These are phyloP conservation scores for Daldinia bambusicola DNA, from an alignment of 495 filamentous ascomycete genomes.

Conservation along the genomic window DNA sequence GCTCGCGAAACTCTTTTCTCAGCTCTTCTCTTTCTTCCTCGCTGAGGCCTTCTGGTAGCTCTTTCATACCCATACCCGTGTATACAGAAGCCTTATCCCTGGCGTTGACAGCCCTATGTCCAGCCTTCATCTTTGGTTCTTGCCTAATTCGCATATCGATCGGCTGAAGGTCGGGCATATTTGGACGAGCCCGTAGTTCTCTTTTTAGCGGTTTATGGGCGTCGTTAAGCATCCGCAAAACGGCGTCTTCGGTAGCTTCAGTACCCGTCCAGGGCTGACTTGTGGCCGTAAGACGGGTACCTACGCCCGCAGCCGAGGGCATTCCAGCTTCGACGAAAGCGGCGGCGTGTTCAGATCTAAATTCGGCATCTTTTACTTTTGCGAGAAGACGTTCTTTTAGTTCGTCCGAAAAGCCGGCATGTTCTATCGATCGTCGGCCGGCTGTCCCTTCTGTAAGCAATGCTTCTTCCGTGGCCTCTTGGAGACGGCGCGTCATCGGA, in stretches of 20 bases:
- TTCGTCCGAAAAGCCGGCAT: conserved; percentile 89
- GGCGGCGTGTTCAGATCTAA: conserved; percentile 73
- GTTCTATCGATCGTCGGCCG: conserved; percentile 77
- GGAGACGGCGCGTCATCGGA: conserved; percentile 78
- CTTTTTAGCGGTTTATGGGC: conserved; percentile 75
- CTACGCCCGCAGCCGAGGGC: conserved; percentile 72
- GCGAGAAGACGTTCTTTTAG: conserved; percentile 79
- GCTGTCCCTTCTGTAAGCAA: conserved; percentile 76
- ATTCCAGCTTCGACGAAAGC: conserved; percentile 75
- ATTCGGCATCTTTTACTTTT: conserved; percentile 74
- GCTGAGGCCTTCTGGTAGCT: conserved; percentile 66
- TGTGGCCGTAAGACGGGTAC: conserved; percentile 75
- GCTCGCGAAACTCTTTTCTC: conserved; percentile 77
- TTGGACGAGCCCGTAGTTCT: conserved; percentile 54
- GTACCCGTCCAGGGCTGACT: conserved; percentile 81
- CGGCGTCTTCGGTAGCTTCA: conserved; percentile 77
- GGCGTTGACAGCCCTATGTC: conserved; percentile 76
- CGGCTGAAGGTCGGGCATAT: conserved; percentile 61
- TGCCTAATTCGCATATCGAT: conserved; percentile 71
- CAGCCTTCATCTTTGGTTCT: conserved; percentile 52
- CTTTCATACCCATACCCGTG: conserved; percentile 60
- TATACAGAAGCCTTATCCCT: conserved; percentile 83
- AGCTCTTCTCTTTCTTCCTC: conserved; percentile 76
- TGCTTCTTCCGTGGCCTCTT: conserved; percentile 82
- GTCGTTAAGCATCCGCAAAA: conserved; percentile 89